These are phyloP conservation scores for Mucor mucedo DNA, from an alignment of 371 early-diverging fungal species.

Conservation along the genomic window DNA sequence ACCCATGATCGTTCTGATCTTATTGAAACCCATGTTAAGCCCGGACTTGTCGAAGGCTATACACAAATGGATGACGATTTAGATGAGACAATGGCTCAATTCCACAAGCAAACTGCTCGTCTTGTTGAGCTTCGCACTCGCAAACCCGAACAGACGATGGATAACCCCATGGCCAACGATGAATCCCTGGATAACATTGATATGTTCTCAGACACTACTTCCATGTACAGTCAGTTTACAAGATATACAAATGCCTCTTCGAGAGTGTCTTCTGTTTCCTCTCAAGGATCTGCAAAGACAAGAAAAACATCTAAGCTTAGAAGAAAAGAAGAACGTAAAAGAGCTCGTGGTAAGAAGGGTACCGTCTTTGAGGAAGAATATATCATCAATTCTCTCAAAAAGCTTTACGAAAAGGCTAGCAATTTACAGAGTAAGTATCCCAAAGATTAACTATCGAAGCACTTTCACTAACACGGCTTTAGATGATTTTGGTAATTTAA, in stretches of 20 bases:
- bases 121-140: conserved; percentile 60
- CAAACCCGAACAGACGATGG: conserved; percentile 42
- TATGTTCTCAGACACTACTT: conserved; percentile 91
- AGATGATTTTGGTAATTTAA: conserved; percentile 50
- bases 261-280: conserved; percentile 58
- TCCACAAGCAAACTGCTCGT: conserved; percentile 67
- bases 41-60: conserved; percentile 71
- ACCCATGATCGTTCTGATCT: conserved; percentile 66
- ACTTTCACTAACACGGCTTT: neutral
- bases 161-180: conserved; percentile 54
- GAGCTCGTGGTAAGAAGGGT: conserved; percentile 86
- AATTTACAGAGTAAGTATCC: conserved; percentile 45
- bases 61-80: conserved; percentile 72
- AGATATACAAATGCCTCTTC: conserved; percentile 73
- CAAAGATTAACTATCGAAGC: neutral
- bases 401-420: conserved; percentile 56
- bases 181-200: conserved; percentile 84
- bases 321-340: conserved; percentile 75
- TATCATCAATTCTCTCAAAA: conserved; percentile 72
- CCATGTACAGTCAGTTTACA: conserved; percentile 88
- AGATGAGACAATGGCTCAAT: conserved; percentile 72
- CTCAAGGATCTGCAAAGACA: conserved; percentile 33
- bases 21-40: conserved; percentile 76
- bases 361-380: conserved; percentile 91
- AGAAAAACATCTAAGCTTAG: conserved; percentile 76